A percentile compares a stretch with the other conserved stretches of the same genome.
phyloP scores from a whole-genome alignment of 1,284 basidiomycete species.

The Polyporus tsugae region DNA sequence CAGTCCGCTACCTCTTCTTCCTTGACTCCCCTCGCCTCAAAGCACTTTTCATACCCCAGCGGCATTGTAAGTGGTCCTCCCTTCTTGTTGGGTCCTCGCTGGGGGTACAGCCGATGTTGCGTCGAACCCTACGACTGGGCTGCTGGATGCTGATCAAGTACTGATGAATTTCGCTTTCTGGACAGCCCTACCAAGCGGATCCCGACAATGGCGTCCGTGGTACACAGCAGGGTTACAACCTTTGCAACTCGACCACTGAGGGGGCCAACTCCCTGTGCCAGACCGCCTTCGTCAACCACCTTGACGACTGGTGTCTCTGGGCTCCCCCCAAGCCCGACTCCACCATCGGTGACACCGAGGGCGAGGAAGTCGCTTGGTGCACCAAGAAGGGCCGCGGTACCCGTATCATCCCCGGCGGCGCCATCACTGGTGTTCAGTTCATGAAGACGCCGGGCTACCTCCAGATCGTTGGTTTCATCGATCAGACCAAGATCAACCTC shows the following conservation, averaged over 20 bases:
- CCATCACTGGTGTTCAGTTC: constrained; percentile 72
- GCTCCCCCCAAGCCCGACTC: constrained; percentile 55
- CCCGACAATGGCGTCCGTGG: constrained; percentile 60
- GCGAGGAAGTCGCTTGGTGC: constrained; percentile 78
- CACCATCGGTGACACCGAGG: constrained; percentile 72
- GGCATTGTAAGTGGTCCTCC: constrained; percentile 49
- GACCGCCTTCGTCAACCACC: constrained; percentile 61
- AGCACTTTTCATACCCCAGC: constrained; percentile 58
- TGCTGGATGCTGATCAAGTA: background rate
- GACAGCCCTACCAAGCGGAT: constrained; percentile 66
- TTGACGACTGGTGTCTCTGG: constrained; percentile 74
- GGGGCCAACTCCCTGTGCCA: constrained; percentile 69
- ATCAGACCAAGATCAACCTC: constrained; percentile 68
- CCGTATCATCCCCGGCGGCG: constrained; percentile 68
- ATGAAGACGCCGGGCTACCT: constrained; percentile 72
- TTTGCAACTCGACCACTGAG: constrained; percentile 76
- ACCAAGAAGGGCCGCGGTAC: constrained; percentile 72
- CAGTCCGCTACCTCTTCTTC: constrained; percentile 40
- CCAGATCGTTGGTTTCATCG: constrained; percentile 68
- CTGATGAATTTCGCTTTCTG: background rate
- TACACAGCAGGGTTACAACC: constrained; percentile 69
- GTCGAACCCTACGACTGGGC: background rate
- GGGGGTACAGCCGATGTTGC: background rate
- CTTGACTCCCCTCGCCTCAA: constrained; percentile 57
- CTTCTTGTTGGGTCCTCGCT: background rate